Conservation (phyloP, 2,329 filamentous ascomycete species). For the Neonectria hederae region DNA sequence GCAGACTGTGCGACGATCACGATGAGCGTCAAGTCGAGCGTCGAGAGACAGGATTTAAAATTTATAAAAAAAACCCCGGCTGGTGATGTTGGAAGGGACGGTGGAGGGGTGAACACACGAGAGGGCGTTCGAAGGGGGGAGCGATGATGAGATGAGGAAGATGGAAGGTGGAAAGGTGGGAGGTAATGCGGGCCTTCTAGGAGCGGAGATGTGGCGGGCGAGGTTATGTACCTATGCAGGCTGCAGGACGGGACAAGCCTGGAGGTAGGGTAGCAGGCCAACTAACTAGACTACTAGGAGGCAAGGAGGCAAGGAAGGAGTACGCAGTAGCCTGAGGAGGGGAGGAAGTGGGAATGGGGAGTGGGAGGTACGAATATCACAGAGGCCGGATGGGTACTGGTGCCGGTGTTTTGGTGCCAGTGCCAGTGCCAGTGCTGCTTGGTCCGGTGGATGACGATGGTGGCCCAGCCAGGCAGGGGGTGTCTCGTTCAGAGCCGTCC, state of each 20-base stretch:
- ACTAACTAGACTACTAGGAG: background rate
- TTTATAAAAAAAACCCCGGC: background rate
- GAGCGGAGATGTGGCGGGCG: conserved; percentile 38
- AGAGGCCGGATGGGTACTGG: conserved; percentile 37
- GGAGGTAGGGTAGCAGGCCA: background rate
- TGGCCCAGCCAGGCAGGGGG: background rate
- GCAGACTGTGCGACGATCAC: conserved; percentile 1
- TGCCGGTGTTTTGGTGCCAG: conserved; percentile 7
- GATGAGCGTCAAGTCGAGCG: conserved; percentile 13
- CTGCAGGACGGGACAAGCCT: conserved; percentile 29
- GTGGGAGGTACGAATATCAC: conserved; percentile 35
- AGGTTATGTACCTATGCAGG: conserved; percentile 38
- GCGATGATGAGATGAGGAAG: conserved; percentile 30
- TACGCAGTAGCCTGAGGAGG: background rate
- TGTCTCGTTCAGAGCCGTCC: background rate
- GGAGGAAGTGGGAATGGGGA: background rate
- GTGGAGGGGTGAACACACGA: conserved; percentile 26
- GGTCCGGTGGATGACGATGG: conserved; percentile 39
- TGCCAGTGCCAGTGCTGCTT: conserved; percentile 12
- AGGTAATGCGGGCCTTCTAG: conserved; percentile 34
- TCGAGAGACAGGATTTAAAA: conserved; percentile 23
- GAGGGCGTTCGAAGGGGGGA: conserved; percentile 23
- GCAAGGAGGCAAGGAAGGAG: too few relatives aligned
- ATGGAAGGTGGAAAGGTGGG: conserved; percentile 7
- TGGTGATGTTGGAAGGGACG: conserved; percentile 16